Conservation (phyloP, 495 filamentous ascomycete species). For the Penicillium alfredii region DNA sequence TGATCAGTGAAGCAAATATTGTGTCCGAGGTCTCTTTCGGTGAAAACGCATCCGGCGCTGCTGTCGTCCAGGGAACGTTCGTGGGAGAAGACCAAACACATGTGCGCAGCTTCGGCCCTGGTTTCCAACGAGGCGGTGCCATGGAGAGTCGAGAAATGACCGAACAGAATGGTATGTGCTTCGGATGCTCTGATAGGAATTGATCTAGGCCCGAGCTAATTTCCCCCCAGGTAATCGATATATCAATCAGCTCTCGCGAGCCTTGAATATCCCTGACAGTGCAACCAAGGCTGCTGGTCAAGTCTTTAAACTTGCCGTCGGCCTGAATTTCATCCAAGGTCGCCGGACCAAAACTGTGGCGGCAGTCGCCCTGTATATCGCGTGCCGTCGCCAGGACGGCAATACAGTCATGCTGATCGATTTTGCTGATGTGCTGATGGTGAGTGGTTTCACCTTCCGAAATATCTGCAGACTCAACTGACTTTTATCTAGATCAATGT, state of each 20-base stretch:
- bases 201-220: too few relatives aligned
- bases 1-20: conserved; percentile 76
- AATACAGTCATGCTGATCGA: conserved; percentile 83
- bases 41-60: conserved; percentile 73
- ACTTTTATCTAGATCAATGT: too few relatives aligned
- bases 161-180: conserved; percentile 60
- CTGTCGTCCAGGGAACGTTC: conserved; percentile 84
- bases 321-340: conserved; percentile 77
- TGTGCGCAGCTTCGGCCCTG: conserved; percentile 54
- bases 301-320: conserved; percentile 71
- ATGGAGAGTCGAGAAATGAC: conserved; percentile 65
- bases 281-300: conserved; percentile 58
- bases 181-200: too few relatives aligned
- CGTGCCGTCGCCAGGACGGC: conserved; percentile 61
- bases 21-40: conserved; percentile 88
- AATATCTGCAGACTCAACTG: too few relatives aligned
- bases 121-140: conserved; percentile 49
- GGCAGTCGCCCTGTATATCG: conserved; percentile 81
- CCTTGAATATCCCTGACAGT: conserved; percentile 51
- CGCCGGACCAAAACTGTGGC: conserved; percentile 77
- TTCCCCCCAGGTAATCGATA: too few relatives aligned
- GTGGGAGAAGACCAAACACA: conserved; percentile 74
- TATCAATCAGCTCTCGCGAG: conserved; percentile 45
- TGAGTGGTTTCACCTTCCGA: too few relatives aligned
- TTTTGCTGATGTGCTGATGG: conserved; percentile 75